Evolutionary conservation across 352 stramenopile species (phyloP), one percentile per base, ranked within the genome.

Genomic region (Globisporangium orthogonon): DNA sequence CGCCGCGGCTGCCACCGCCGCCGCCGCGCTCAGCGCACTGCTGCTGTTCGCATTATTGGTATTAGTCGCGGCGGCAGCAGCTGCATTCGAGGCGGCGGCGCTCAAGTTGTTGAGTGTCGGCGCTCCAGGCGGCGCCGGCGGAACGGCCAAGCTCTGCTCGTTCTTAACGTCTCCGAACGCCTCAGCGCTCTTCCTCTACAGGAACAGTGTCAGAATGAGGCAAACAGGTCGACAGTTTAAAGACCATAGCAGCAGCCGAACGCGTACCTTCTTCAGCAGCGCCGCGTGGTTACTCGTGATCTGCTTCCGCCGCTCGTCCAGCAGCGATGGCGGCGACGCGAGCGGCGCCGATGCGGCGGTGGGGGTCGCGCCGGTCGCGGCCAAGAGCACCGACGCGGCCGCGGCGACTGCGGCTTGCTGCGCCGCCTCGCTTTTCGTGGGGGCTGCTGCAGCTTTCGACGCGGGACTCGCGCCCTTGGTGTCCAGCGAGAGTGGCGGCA

Each of bases 181-280:
- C 2, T 89, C 79, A 7, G 45, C 58, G 54, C 57, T 82, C 66
- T 87, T 89, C 45, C 74, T 70, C 69, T 89, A 66, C 28, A 55
- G 49, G 13, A 35, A 30, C 28, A 39, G 35, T 4, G 23, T 23
- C 23, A 23, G 23, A 1, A 23, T 23, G 23, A 23, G 23, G 23
- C 23, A 23, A 23, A 23, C 23, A 23, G 23, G 23, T 23, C 23
- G 23, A 23, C 23, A 23, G 23, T 23, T 23, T 23, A 23, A 1
- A 23, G 23, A 23, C 23, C 23, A 23, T 23, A 23, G 23, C 23
- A 23, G 23, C 23, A 23, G 15, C 13, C 1, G 4, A 40, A 7
- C 15, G n/a, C 28, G 18, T 47, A 73, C 64, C 65, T 76, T 76
- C 52, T 73, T 73, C 45, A 73, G 45, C 5, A 76, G 45, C 31